Percentiles rank a stretch among this genome's conserved stretches.
phyloP scores from a whole-genome alignment of 331 rosid genomes.

The Malus hybrid region DNA sequence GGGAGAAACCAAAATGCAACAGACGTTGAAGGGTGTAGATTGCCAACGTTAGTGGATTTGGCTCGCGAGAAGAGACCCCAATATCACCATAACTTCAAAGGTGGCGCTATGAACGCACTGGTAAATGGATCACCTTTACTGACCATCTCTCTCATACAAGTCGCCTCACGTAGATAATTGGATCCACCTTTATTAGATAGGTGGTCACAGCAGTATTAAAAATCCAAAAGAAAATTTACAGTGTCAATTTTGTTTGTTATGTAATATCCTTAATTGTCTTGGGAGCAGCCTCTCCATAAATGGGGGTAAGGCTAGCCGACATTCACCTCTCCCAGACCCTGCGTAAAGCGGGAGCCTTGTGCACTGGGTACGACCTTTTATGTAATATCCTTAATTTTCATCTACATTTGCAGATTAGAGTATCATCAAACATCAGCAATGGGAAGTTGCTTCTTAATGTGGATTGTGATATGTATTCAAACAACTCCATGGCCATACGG shows the following conservation, averaged over 20 bases:
- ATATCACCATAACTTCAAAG: slow-evolving; percentile 24
- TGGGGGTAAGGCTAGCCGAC: too few relatives aligned
- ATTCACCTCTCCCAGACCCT: too few relatives aligned
- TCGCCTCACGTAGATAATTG: too few relatives aligned
- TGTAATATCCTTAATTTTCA: not conserved
- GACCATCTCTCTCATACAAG: too few relatives aligned
- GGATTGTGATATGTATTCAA: slow-evolving; percentile 34
- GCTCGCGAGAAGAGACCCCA: slow-evolving; percentile 22
- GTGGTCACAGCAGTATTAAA: too few relatives aligned
- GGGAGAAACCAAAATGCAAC: slow-evolving; percentile 10
- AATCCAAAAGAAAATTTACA: too few relatives aligned
- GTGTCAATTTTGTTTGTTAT: too few relatives aligned
- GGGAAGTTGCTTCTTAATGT: slow-evolving; percentile 17
- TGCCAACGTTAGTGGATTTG: slow-evolving; percentile 24
- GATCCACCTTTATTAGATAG: too few relatives aligned
- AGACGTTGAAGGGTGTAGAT: slow-evolving; percentile 12
- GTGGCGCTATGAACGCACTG: slow-evolving; percentile 22
- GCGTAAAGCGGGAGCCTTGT: too few relatives aligned
- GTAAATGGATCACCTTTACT: not conserved
- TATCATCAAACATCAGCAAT: slow-evolving; percentile 15
- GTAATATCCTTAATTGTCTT: not conserved
- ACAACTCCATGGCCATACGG: slow-evolving; percentile 12
- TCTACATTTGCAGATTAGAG: slow-evolving; percentile 14
- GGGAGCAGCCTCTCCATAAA: too few relatives aligned
- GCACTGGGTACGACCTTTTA: too few relatives aligned